A percentile compares a stretch with the other conserved stretches of the same genome.
Evolutionary conservation across 805 yeast species (phyloP).

Genomic region (Saccharomycopsis javanensis): DNA sequence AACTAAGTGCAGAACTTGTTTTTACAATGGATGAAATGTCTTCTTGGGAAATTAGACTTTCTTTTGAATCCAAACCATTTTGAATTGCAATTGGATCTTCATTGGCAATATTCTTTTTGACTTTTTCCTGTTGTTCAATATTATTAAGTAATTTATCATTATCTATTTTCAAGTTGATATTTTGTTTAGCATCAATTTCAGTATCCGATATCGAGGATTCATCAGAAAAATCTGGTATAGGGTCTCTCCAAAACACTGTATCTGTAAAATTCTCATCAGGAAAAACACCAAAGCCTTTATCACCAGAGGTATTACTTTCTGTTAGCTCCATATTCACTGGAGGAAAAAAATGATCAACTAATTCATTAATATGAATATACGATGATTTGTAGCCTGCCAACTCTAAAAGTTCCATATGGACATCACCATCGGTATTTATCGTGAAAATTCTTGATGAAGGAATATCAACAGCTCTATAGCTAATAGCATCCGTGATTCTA

Average conservation of each 20-base stretch:
- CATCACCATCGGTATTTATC: conserved; percentile 93
- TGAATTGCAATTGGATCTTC: background rate
- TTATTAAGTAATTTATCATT: background rate
- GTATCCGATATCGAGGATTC: conserved; percentile 28
- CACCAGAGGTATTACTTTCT: conserved; percentile 22
- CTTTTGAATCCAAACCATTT: too few relatives aligned
- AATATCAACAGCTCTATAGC: conserved; percentile 86
- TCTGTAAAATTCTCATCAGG: conserved; percentile 66
- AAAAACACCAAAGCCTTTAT: conserved; percentile 24
- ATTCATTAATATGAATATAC: conserved; percentile 80
- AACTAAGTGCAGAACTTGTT: too few relatives aligned
- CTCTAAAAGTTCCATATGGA: conserved; percentile 91
- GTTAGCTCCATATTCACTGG: conserved; percentile 39
- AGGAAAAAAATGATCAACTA: conserved; percentile 96
- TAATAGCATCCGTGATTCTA: conserved; percentile 90
- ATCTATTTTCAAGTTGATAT: conserved; percentile 20
- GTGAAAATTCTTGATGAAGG: conserved; percentile 94
- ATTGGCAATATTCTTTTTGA: background rate
- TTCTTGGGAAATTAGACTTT: too few relatives aligned
- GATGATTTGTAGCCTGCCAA: conserved; percentile 87
- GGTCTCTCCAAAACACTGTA: conserved; percentile 87
- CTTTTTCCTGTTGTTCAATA: conserved; percentile 18
- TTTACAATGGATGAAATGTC: too few relatives aligned
- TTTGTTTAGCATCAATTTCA: conserved; percentile 19
- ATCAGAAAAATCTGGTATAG: conserved; percentile 55